Percentiles rank a stretch among this genome's conserved stretches.
Evolutionary conservation across 139 green algal species (phyloP).

Genomic region (Chlamydomonas schloesseri): DNA sequence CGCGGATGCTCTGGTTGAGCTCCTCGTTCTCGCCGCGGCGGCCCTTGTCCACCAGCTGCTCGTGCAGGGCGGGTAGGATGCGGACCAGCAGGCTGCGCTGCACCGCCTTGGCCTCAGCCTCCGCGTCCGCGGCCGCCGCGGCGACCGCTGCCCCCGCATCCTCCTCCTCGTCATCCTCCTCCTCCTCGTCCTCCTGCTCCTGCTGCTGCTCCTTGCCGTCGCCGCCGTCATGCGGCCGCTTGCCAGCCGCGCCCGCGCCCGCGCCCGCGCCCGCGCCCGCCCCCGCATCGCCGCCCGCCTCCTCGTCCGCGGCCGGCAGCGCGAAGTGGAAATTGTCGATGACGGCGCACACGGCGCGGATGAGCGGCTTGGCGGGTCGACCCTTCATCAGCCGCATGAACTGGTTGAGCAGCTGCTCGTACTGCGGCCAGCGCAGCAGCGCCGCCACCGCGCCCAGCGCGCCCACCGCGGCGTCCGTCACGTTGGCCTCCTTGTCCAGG

Average conservation of each 20-base stretch:
- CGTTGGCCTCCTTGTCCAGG: conserved; percentile 69
- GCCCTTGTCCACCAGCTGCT: conserved; percentile 60
- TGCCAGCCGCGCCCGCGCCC: background rate
- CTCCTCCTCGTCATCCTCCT: conserved; percentile 25
- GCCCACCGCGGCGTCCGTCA: conserved; percentile 74
- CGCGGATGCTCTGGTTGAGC: conserved; percentile 53
- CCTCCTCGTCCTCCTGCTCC: conserved; percentile 18
- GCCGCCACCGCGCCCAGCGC: conserved; percentile 61
- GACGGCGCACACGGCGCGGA: conserved; percentile 80
- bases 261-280: background rate
- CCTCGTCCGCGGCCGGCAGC: conserved; percentile 39
- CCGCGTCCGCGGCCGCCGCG: background rate
- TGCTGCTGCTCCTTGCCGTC: conserved; percentile 10
- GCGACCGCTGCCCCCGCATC: conserved; percentile 26
- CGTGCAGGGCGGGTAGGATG: conserved; percentile 76
- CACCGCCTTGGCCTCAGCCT: conserved; percentile 37
- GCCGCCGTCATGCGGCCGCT: background rate
- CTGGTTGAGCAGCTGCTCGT: conserved; percentile 77
- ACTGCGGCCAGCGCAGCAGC: conserved; percentile 80
- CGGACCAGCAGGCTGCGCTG: conserved; percentile 54
- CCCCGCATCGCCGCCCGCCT: background rate
- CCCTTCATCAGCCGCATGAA: conserved; percentile 69
- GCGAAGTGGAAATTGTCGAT: conserved; percentile 89
- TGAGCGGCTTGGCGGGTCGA: conserved; percentile 55
- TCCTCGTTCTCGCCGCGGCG: conserved; percentile 23